A percentile compares a stretch with the other conserved stretches of the same genome.
Evolutionary conservation across 2,329 filamentous ascomycete species (phyloP).

Genomic region (Colletotrichum lentis): DNA sequence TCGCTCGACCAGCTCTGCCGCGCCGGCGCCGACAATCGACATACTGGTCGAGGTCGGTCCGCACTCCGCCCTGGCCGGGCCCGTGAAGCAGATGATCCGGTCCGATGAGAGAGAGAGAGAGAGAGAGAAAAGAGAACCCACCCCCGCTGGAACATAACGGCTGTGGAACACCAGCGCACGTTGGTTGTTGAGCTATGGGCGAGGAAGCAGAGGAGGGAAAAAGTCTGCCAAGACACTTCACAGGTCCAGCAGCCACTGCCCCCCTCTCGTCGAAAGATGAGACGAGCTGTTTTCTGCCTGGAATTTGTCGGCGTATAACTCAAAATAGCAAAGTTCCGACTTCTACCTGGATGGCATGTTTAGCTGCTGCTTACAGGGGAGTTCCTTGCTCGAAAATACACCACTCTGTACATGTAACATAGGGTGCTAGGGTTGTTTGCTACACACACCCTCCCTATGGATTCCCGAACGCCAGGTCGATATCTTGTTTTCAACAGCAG

Average conservation of each 20-base stretch:
- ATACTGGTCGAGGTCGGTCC: slow-evolving; percentile 24
- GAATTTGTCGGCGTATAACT: not conserved
- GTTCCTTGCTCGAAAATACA: too few species aligned
- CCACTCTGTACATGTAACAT: too few species aligned
- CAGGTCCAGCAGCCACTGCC: not conserved
- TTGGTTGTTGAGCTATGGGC: not conserved
- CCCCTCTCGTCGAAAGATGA: not conserved
- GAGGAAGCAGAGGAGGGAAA: not conserved
- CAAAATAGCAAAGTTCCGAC: not conserved
- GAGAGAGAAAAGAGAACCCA: not conserved
- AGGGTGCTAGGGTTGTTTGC: too few species aligned
- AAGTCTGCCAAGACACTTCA: not conserved
- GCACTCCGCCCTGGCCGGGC: slow-evolving; percentile 11
- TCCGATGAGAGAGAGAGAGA: too few species aligned
- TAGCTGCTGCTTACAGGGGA: not conserved
- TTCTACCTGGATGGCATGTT: not conserved
- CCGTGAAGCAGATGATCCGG: slow-evolving; percentile 18
- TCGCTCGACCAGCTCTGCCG: slow-evolving; percentile 12
- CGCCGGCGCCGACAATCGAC: not conserved
- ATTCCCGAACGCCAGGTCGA: too few species aligned
- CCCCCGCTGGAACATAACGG: slow-evolving; percentile 4
- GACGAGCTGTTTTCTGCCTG: not conserved
- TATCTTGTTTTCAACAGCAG: too few species aligned
- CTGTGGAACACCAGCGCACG: not conserved
- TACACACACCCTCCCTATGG: too few species aligned